These are phyloP conservation scores for Orbilia ellipsospora DNA, from an alignment of 2,329 filamentous ascomycete genomes.

Conservation along the genomic window DNA sequence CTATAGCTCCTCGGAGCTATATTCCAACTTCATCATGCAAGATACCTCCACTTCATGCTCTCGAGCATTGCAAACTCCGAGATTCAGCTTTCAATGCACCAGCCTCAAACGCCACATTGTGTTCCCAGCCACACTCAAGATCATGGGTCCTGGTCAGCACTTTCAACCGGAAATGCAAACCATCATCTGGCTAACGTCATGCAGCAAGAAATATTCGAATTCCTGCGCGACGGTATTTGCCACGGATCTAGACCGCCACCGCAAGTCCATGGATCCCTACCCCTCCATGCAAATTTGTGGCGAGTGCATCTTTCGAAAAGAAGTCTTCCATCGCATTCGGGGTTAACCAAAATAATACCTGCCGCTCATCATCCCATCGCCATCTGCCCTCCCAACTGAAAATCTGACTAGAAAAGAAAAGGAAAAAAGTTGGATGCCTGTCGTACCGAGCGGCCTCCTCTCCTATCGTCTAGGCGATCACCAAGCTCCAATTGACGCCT, in stretches of 20 bases:
- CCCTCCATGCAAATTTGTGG: slow-evolving; percentile 13
- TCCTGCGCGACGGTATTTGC: slow-evolving; percentile 25
- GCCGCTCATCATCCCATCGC: background rate
- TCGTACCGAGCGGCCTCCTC: slow-evolving; percentile 12
- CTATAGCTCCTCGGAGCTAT: slow-evolving; percentile 4
- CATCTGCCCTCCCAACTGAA: no score
- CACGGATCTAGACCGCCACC: slow-evolving; percentile 34
- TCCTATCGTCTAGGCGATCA: slow-evolving; percentile 16
- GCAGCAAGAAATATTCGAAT: background rate
- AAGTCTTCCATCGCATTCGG: slow-evolving; percentile 11
- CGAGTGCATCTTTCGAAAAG: slow-evolving; percentile 16
- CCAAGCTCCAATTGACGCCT: slow-evolving; percentile 7
- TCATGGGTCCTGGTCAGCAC: slow-evolving; percentile 27
- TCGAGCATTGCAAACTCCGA: slow-evolving; percentile 21
- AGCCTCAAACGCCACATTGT: slow-evolving; percentile 40
- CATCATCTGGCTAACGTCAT: slow-evolving; percentile 15
- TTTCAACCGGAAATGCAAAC: background rate
- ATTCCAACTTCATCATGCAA: slow-evolving; percentile 7
- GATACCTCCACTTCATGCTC: background rate
- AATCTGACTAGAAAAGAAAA: no score
- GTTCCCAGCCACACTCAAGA: slow-evolving; percentile 18
- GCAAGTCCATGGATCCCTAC: background rate
- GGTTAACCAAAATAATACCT: slow-evolving; percentile 40
- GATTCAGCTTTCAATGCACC: slow-evolving; percentile 5
- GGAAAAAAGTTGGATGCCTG: slow-evolving; percentile 18